These are phyloP conservation scores for Curvularia sp. DNA, from an alignment of 2,329 filamentous ascomycete genomes.

Conservation along the genomic window DNA sequence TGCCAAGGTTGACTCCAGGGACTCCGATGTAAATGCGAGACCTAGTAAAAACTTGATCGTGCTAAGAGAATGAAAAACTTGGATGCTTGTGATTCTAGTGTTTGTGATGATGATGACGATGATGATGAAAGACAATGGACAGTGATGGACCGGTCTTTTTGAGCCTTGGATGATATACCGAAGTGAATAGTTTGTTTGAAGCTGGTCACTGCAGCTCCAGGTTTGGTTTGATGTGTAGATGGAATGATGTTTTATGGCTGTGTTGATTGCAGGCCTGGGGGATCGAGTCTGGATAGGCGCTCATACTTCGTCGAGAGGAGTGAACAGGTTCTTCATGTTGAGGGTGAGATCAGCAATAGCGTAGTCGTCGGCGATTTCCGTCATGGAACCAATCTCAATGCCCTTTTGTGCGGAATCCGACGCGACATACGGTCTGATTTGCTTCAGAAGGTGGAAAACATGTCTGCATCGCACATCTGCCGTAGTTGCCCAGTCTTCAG, in stretches of 20 bases:
- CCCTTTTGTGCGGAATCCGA: conserved; percentile 70
- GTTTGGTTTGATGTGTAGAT: conserved; percentile 6
- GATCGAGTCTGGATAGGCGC: background rate
- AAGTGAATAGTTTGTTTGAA: conserved; percentile 30
- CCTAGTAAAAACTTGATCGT: conserved; percentile 21
- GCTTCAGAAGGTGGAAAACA: conserved; percentile 67
- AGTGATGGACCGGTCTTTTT: conserved; percentile 12
- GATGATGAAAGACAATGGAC: conserved; percentile 8
- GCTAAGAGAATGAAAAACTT: conserved; percentile 24
- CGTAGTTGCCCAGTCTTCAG: conserved; percentile 61
- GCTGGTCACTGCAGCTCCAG: conserved; percentile 14
- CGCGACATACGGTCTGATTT: conserved; percentile 66
- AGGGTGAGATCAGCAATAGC: conserved; percentile 69
- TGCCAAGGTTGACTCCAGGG: conserved; percentile 26
- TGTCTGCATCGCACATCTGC: conserved; percentile 67
- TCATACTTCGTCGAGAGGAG: conserved; percentile 56
- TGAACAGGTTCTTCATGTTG: conserved; percentile 75
- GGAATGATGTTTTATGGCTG: conserved; percentile 10
- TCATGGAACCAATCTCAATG: conserved; percentile 71
- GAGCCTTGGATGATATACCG: conserved; percentile 30
- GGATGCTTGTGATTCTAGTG: conserved; percentile 21
- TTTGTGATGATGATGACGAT: conserved; percentile 17
- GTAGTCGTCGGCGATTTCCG: conserved; percentile 71
- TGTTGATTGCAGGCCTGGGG: conserved; percentile 3
- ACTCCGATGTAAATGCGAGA: conserved; percentile 43